Evolutionary conservation across 441 rosid genomes (phyloP).

Genomic region (Brassica balearica): DNA sequence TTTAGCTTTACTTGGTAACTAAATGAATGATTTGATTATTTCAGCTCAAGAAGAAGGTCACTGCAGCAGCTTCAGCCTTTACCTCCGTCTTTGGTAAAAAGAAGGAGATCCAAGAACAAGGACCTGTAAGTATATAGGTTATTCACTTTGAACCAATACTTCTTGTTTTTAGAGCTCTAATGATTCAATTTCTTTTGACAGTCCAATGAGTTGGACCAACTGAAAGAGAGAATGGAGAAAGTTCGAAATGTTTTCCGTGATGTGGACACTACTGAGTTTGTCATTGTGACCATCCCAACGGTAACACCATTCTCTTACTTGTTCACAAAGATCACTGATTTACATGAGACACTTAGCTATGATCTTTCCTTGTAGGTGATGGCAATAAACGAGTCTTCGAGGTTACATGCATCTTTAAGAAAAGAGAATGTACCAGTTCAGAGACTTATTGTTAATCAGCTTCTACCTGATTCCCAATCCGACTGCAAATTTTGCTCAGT

Average conservation of each 20-base stretch:
- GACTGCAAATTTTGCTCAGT: slow-evolving; percentile 74
- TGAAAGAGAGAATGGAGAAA: slow-evolving; percentile 73
- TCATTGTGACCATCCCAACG: slow-evolving; percentile 84
- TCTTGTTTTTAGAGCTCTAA: slow-evolving; percentile 27
- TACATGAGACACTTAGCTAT: too few species aligned
- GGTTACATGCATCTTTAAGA: slow-evolving; percentile 68
- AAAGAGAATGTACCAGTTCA: slow-evolving; percentile 71
- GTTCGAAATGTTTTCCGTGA: slow-evolving; percentile 72
- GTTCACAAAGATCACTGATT: too few species aligned
- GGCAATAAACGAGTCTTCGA: slow-evolving; percentile 79
- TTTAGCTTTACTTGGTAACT: background rate
- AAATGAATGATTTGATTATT: slow-evolving; percentile 27
- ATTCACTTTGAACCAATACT: slow-evolving; percentile 15
- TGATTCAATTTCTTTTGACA: slow-evolving; percentile 38
- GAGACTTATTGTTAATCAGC: slow-evolving; percentile 72
- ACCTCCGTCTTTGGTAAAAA: slow-evolving; percentile 71
- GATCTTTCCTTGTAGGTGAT: slow-evolving; percentile 55
- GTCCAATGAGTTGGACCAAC: slow-evolving; percentile 64
- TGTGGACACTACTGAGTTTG: slow-evolving; percentile 65
- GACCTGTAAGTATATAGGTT: slow-evolving; percentile 54
- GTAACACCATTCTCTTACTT: slow-evolving; percentile 46
- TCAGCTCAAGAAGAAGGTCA: slow-evolving; percentile 73
- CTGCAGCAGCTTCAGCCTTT: slow-evolving; percentile 74
- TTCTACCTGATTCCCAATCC: slow-evolving; percentile 63
- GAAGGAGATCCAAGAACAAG: slow-evolving; percentile 49